A percentile compares a stretch with the other conserved stretches of the same genome.
These are phyloP conservation scores for Oehlia diaphana DNA, from an alignment of 192 early-diverging fungal genomes.

Conservation along the genomic window DNA sequence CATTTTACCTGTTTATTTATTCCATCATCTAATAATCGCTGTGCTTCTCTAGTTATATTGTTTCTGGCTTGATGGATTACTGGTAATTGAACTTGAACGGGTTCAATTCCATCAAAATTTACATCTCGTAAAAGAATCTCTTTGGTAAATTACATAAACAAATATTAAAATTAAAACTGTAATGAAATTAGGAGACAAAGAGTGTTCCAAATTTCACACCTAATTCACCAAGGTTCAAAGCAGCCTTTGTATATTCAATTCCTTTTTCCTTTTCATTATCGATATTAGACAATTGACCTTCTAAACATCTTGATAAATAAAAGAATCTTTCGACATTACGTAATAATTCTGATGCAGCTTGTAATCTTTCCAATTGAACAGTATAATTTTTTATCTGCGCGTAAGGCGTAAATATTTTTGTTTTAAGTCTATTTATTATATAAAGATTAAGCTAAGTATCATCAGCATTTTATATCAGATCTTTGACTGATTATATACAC, in stretches of 20 bases:
- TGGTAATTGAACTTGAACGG: conserved; percentile 56
- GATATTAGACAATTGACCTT: conserved; percentile 50
- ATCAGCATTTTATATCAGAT: neutral
- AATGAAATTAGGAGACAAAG: neutral
- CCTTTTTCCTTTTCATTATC: conserved; percentile 33
- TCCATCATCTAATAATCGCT: conserved; percentile 51
- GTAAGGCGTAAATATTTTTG: conserved; percentile 61
- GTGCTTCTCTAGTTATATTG: conserved; percentile 48
- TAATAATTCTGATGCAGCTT: conserved; percentile 59
- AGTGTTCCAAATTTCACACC: conserved; percentile 41
- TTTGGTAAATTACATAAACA: conserved; percentile 11
- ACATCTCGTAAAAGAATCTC: conserved; percentile 57
- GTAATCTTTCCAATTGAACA: conserved; percentile 64
- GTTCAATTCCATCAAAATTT: conserved; percentile 66
- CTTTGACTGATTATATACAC: neutral
- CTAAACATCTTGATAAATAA: conserved; percentile 58
- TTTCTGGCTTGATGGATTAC: conserved; percentile 47
- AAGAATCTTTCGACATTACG: conserved; percentile 62
- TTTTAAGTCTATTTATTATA: conserved; percentile 44
- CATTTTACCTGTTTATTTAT: conserved; percentile 29
- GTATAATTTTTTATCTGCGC: conserved; percentile 60
- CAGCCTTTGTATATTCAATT: conserved; percentile 52
- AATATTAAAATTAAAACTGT: neutral
- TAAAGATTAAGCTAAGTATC: neutral
- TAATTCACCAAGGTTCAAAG: conserved; percentile 59